Conservation (phyloP, 495 filamentous ascomycete genomes). For the Aspergillus mulundensis region DNA sequence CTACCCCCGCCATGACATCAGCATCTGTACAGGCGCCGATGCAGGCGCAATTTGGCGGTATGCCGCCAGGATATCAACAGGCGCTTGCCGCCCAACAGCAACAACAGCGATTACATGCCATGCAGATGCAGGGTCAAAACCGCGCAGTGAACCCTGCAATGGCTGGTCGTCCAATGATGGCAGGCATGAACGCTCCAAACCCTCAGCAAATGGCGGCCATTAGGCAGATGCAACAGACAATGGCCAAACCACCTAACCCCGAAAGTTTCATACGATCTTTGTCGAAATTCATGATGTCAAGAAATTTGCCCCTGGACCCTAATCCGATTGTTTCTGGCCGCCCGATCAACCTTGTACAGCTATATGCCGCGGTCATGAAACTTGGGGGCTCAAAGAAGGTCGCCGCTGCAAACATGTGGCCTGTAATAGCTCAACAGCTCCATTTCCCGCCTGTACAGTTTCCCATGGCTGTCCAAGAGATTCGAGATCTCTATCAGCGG, state of each 20-base stretch:
- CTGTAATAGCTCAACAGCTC: slow-evolving; percentile 61
- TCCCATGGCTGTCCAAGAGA: slow-evolving; percentile 60
- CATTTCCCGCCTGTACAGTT: slow-evolving; percentile 63
- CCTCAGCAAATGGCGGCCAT: slow-evolving; percentile 46
- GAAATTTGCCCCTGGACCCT: slow-evolving; percentile 62
- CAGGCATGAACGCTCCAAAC: slow-evolving; percentile 43
- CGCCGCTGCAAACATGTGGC: slow-evolving; percentile 64
- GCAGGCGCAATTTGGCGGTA: slow-evolving; percentile 40
- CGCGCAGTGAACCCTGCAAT: slow-evolving; percentile 56
- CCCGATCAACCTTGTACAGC: slow-evolving; percentile 62
- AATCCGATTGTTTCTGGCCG: slow-evolving; percentile 69
- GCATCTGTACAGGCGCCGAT: slow-evolving; percentile 32
- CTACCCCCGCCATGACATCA: slow-evolving; percentile 34
- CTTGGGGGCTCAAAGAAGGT: slow-evolving; percentile 76
- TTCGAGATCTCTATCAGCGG: slow-evolving; percentile 67
- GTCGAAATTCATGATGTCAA: slow-evolving; percentile 64
- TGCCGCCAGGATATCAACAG: slow-evolving; percentile 49
- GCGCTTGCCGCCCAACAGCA: slow-evolving; percentile 47
- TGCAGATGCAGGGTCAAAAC: slow-evolving; percentile 56
- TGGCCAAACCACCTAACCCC: slow-evolving; percentile 53
- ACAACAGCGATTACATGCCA: slow-evolving; percentile 49
- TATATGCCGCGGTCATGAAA: slow-evolving; percentile 72
- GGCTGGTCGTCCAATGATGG: slow-evolving; percentile 36
- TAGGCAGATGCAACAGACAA: slow-evolving; percentile 59
- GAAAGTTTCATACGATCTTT: slow-evolving; percentile 75